These are phyloP conservation scores for Antrodiella citrinella DNA, from an alignment of 768 basidiomycete genomes.

Conservation along the genomic window DNA sequence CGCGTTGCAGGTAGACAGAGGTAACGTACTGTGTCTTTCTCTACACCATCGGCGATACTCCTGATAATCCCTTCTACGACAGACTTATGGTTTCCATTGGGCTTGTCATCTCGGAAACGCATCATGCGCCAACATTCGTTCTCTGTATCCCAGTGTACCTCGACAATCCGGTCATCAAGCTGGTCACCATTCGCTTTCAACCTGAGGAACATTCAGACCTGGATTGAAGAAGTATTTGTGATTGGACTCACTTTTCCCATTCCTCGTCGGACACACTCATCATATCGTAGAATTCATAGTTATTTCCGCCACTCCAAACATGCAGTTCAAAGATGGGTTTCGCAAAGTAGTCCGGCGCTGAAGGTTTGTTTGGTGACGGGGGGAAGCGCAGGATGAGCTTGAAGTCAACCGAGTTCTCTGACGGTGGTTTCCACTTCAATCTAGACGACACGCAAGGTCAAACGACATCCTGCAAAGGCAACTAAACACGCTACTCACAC, in stretches of 20 bases:
- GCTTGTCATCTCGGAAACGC: constrained; percentile 93
- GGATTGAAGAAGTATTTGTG: too few species aligned
- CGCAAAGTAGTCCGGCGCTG: constrained; percentile 67
- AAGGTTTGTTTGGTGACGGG: constrained; percentile 40
- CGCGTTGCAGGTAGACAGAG: constrained; percentile 9
- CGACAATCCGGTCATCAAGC: constrained; percentile 88
- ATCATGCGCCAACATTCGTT: constrained; percentile 76
- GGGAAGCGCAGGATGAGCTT: constrained; percentile 94
- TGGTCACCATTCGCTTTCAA: constrained; percentile 82
- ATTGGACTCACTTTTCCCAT: constrained; percentile 87
- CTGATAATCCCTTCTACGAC: constrained; percentile 85
- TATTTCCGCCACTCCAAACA: constrained; percentile 69
- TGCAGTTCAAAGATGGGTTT: constrained; percentile 84
- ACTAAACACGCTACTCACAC: constrained; percentile 48
- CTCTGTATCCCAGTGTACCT: constrained; percentile 83
- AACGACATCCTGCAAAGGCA: neutral
- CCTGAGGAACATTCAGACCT: too few species aligned
- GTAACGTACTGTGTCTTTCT: constrained; percentile 61
- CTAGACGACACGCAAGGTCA: constrained; percentile 31
- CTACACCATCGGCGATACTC: constrained; percentile 91
- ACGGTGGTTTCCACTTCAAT: constrained; percentile 98
- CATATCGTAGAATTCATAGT: constrained; percentile 78
- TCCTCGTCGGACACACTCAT: constrained; percentile 83
- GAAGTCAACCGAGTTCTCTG: constrained; percentile 97
- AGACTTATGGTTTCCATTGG: constrained; percentile 77